Percentiles rank a stretch among this genome's conserved stretches.
Evolutionary conservation across 352 stramenopile genomes (phyloP).

Genomic region (Pythium utonaiense): DNA sequence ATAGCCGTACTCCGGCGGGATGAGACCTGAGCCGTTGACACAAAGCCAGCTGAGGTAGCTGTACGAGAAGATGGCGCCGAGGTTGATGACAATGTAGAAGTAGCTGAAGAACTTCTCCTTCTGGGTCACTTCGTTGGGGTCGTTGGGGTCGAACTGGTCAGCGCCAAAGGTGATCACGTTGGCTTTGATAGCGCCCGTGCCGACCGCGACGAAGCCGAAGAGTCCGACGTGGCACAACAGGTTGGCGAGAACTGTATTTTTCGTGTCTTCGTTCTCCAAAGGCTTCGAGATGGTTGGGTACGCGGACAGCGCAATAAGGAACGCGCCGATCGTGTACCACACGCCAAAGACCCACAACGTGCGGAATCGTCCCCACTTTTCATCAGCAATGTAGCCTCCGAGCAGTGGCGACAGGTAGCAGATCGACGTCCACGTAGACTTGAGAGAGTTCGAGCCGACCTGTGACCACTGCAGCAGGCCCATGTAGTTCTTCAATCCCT

Average conservation of each 20-base stretch:
- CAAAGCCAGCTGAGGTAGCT: slow-evolving; percentile 88
- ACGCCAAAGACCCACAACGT: slow-evolving; percentile 82
- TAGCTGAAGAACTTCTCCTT: slow-evolving; percentile 89
- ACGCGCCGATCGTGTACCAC: slow-evolving; percentile 72
- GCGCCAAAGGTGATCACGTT: slow-evolving; percentile 86
- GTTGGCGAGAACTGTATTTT: slow-evolving; percentile 50
- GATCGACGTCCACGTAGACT: slow-evolving; percentile 87
- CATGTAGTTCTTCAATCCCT: slow-evolving; percentile 85
- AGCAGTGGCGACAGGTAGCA: slow-evolving; percentile 82
- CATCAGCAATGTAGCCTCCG: slow-evolving; percentile 82
- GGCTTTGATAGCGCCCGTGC: slow-evolving; percentile 83
- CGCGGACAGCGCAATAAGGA: slow-evolving; percentile 64
- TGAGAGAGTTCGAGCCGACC: slow-evolving; percentile 83
- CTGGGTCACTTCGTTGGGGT: slow-evolving; percentile 73
- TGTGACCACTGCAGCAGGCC: slow-evolving; percentile 67
- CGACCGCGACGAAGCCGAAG: slow-evolving; percentile 69
- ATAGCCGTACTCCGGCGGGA: slow-evolving; percentile 83
- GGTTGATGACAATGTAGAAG: slow-evolving; percentile 92
- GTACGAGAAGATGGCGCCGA: slow-evolving; percentile 90
- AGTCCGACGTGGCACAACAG: slow-evolving; percentile 71
- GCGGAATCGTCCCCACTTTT: slow-evolving; percentile 83
- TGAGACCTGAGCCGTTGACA: slow-evolving; percentile 73
- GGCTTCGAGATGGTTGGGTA: slow-evolving; percentile 55
- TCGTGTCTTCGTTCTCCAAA: slow-evolving; percentile 46
- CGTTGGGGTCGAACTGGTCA: slow-evolving; percentile 85